Base-by-base conservation (phyloP, 2,329 filamentous ascomycete species). In the Helicocarpus griseus region DNA sequence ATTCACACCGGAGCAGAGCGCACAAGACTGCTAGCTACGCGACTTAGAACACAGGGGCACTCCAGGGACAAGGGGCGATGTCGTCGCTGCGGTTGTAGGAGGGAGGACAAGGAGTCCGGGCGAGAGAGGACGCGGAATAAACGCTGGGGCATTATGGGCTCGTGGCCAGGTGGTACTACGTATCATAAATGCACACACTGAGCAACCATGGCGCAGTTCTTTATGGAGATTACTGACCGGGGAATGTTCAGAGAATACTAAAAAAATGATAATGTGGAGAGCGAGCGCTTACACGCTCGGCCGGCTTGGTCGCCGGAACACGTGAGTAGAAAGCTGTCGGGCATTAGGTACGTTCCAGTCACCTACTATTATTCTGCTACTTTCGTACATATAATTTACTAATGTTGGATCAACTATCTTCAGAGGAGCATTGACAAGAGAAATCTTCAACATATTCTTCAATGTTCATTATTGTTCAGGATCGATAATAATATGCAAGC, bases 181-280 rank as follows among this genome's bases (percentile, higher is more conserved):
- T 47, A 36, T 47, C 44, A 47, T 26, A 47, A 47, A 47, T 28
- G 19, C 44, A 47, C 44, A 17, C 29, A 45, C 11, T 19, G n/a
- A 31, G n/a, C 43, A 6, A 8, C 7, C 28, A 17, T 17, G 44
- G 29, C 28, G 19, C 8, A 47, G 17, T 47, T 47, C 44, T 47
- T 47, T 36, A 47, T 47, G 44, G 24, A 36, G 29, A 47, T 44
- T n/a, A n/a, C n/a, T 2, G n/a, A 19, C 9, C 14, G 21, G 43
- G 43, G 17, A 29, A 36, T 47, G 21, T 29, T 14, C 44, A 36
- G 21, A 22, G 31, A 22, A 46, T 7, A 24, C 5, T 24, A 29
- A 21, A 6, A 17, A 11, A 13, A 26, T 28, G 29, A 2, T 13
- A 38, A 5, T 5, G 21, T 35, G 26, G 21, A 17, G 7, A 21